These are phyloP conservation scores for Penicillium sp. DNA, from an alignment of 2,329 filamentous ascomycete species.

Conservation along the genomic window DNA sequence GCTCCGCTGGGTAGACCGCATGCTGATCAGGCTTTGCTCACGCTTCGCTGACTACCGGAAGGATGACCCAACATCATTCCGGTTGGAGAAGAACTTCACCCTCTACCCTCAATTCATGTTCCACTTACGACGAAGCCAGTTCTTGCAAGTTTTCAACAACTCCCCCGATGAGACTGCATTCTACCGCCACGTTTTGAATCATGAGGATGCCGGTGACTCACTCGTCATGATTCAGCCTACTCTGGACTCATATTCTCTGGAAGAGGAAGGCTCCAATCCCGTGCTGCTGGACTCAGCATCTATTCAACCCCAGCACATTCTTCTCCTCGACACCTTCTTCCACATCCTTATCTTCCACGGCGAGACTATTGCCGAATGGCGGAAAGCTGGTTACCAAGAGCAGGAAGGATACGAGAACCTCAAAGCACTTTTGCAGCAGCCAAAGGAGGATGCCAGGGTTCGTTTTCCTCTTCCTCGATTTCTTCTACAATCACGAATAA, in stretches of 20 bases:
- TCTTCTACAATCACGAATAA: background rate
- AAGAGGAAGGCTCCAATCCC: slow-evolving; percentile 87
- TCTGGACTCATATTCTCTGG: slow-evolving; percentile 94
- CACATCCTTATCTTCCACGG: slow-evolving; percentile 99
- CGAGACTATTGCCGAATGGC: slow-evolving; percentile 96
- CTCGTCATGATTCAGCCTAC: slow-evolving; percentile 99
- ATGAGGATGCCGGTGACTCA: slow-evolving; percentile 95
- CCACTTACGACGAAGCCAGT: slow-evolving; percentile 93
- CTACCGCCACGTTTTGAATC: slow-evolving; percentile 93
- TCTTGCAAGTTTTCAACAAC: slow-evolving; percentile 99
- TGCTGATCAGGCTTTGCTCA: slow-evolving; percentile 95
- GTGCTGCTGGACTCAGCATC: slow-evolving; percentile 96
- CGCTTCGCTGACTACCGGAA: slow-evolving; percentile 97
- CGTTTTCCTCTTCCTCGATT: slow-evolving; percentile 33
- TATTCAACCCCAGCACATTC: slow-evolving; percentile 89
- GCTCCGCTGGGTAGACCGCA: slow-evolving; percentile 94
- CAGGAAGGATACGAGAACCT: slow-evolving; percentile 99
- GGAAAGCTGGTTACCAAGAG: slow-evolving; percentile 95
- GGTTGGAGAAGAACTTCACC: slow-evolving; percentile 97
- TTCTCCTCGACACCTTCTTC: slow-evolving; percentile 97
- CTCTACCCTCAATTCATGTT: slow-evolving; percentile 99
- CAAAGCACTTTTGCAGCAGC: slow-evolving; percentile 79
- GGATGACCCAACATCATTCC: slow-evolving; percentile 95
- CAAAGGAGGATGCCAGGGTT: slow-evolving; percentile 95
- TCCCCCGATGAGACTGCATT: slow-evolving; percentile 99